Evolutionary conservation across 176 grass and related monocot species (phyloP).

Genomic region (Typha latifolia): DNA sequence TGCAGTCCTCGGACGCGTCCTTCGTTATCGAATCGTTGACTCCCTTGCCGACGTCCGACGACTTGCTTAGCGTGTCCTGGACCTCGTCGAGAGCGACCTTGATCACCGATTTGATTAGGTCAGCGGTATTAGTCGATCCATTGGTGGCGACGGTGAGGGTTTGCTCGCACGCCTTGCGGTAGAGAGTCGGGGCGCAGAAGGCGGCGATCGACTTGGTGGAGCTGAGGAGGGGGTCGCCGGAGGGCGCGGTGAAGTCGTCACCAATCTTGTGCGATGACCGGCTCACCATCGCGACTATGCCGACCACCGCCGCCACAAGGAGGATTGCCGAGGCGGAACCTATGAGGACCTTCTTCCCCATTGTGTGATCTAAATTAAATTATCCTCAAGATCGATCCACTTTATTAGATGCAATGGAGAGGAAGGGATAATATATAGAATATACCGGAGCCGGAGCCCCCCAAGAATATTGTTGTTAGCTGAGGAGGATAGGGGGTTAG

Average conservation of each 20-base stretch:
- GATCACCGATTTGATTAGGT: conserved; percentile 36
- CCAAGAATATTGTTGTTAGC: neutral
- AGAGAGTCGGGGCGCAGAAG: conserved; percentile 60
- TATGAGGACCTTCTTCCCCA: conserved; percentile 48
- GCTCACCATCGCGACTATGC: conserved; percentile 44
- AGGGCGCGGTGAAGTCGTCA: neutral
- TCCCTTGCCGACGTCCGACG: conserved; percentile 32
- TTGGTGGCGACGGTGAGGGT: conserved; percentile 40
- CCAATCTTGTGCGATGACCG: conserved; percentile 15
- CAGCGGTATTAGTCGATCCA: conserved; percentile 28
- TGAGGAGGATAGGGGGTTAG: neutral
- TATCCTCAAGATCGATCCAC: neutral
- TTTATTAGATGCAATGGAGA: neutral
- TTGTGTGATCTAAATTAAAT: conserved; percentile 6
- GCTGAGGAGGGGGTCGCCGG: conserved; percentile 4
- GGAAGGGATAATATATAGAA: neutral
- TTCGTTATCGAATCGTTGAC: conserved; percentile 23
- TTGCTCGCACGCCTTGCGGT: conserved; percentile 52
- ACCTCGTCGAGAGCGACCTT: conserved; percentile 42
- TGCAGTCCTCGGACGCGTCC: conserved; percentile 49
- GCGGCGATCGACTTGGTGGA: conserved; percentile 33
- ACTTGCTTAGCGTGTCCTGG: conserved; percentile 13
- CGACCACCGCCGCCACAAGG: conserved; percentile 55
- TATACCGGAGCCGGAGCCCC: neutral
- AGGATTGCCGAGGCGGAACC: conserved; percentile 45